phyloP scores from a whole-genome alignment of 345 rosid species.

The Brassica nigra region DNA sequence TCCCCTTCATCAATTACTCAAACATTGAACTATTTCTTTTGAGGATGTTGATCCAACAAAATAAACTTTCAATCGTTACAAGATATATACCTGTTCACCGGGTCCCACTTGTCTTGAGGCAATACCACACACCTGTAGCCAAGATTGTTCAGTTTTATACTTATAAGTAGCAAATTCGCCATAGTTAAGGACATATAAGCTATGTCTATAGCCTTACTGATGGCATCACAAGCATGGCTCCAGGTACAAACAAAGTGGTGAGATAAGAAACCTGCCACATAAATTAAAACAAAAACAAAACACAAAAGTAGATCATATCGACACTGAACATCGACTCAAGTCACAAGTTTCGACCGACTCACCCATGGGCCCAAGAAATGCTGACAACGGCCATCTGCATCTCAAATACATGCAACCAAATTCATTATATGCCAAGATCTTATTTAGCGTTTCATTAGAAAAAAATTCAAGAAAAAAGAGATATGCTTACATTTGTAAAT shows the following conservation, averaged over 20 bases:
- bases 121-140: conserved; percentile 52
- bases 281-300: background rate
- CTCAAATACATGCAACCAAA: background rate
- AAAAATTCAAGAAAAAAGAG: background rate
- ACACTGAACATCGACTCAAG: background rate
- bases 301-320: conserved; percentile 3
- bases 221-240: conserved; percentile 53
- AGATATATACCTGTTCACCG: conserved; percentile 63
- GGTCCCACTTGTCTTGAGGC: conserved; percentile 83
- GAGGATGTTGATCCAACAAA: background rate
- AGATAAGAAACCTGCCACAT: conserved; percentile 76
- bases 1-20: conserved; percentile 55
- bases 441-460: background rate
- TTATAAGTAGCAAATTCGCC: background rate
- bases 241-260: conserved; percentile 40
- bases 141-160: background rate
- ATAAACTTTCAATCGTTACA: background rate
- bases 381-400: conserved; percentile 71
- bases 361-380: conserved; percentile 89
- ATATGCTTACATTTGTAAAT: conserved; percentile 20
- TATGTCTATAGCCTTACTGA: conserved; percentile 53
- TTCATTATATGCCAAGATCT: background rate
- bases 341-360: conserved; percentile 28
- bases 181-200: background rate
- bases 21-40: conserved; percentile 15